Base-by-base conservation (phyloP, 208 protist species). In the Leishmania guyanensis region DNA sequence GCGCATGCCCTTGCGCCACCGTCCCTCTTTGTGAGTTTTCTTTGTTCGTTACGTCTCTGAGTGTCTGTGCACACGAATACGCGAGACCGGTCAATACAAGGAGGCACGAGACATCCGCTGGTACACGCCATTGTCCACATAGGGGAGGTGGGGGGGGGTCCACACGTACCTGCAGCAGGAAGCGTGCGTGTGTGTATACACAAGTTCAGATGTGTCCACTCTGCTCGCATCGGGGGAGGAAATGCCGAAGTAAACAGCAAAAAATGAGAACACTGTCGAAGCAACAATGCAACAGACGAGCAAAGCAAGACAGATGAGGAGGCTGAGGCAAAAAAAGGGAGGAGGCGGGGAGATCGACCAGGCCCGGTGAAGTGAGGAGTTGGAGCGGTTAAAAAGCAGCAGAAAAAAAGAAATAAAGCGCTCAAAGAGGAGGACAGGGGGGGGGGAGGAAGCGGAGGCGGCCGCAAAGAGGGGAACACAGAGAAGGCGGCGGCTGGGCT, bases 21-120 rank as follows among this genome's bases (percentile, higher is more conserved):
- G 20, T 65, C n/a, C 22, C n/a, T 36, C n/a, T 10, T 36, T 36
- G 60, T 0, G 60, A 3, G 12, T 10, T 5, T 56, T 56, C 56
- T 33, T 56, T 58, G 43, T 36, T 26, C 29, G 70, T 22, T 10
- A 20, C 29, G 12, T 33, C 8, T 60, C 39, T 36, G 6, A 4
- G 36, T 51, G 8, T 72, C 50, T 75, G 71, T 75, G 46, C 43
- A 75, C 71, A 75, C 51, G 50, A 54, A 39, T 50, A 60, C 36
- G 29, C 50, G 46, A 3, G 22, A 39, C 16, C 16, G 20, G 46
- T 48, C 46, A 46, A 60, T 53, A 8, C 17, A 53, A 39, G 20
- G 29, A 33, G 29, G 46, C 22, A 43, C 1, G 6, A 58, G 12
- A 9, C 5, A 75, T 6, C 29, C 1, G 4, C 17, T 75, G 10